phyloP scores from a whole-genome alignment of 2,329 filamentous ascomycete genomes.

The Pseudocercospora macadamiae region DNA sequence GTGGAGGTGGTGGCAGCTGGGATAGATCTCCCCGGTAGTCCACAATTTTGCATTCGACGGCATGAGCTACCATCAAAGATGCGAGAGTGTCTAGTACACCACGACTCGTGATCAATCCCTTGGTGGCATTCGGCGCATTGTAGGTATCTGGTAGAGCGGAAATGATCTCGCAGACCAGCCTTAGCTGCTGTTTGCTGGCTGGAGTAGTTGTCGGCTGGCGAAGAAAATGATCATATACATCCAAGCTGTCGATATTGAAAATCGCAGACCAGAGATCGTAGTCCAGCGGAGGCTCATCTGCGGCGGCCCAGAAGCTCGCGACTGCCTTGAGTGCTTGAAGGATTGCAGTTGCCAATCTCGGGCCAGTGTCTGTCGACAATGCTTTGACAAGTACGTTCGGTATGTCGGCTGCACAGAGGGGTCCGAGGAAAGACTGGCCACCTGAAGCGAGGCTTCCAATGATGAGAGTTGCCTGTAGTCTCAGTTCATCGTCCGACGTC shows the following conservation, averaged over 20 bases:
- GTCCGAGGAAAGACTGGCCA: conserved; percentile 78
- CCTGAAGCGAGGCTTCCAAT: conserved; percentile 83
- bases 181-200: conserved; percentile 64
- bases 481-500: conserved; percentile 67
- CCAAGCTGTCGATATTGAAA: conserved; percentile 65
- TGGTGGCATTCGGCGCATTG: conserved; percentile 53
- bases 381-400: conserved; percentile 72
- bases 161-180: conserved; percentile 61
- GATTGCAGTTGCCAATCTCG: conserved; percentile 71
- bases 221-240: conserved; percentile 68
- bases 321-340: conserved; percentile 75
- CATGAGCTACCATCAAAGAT: conserved; percentile 69
- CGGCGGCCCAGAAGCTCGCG: conserved; percentile 58
- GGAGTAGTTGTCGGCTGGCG: conserved; percentile 57
- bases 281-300: conserved; percentile 13
- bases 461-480: conserved; percentile 81
- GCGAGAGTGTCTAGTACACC: conserved; percentile 80
- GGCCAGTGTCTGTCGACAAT: conserved; percentile 62
- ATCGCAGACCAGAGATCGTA: conserved; percentile 45
- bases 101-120: conserved; percentile 68
- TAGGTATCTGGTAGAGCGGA: conserved; percentile 70
- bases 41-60: conserved; percentile 30
- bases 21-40: conserved; percentile 30
- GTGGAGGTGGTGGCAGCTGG: conserved; percentile 56
- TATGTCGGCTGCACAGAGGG: conserved; percentile 69